Evolutionary conservation across 106 monocot genomes (phyloP), one percentile per base, ranked within the genome.

Genomic region (Phalaenopsis equestris): DNA sequence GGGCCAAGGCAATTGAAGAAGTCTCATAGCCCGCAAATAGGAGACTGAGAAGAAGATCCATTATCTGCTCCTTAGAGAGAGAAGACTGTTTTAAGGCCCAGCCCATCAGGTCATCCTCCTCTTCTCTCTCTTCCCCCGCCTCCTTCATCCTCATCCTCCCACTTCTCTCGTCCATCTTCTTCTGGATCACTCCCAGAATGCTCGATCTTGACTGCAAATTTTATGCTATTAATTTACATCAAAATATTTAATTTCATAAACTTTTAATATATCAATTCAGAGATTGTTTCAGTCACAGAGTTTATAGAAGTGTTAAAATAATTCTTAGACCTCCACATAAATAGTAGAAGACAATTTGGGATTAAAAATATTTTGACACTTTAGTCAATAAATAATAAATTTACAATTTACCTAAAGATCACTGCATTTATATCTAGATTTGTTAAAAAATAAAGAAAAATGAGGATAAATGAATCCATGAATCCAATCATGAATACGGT

Each of bases 11-110:
- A 65, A 89, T 84, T 1, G 99, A 91, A 5, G 99, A 93, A 24
- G 99, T 99, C 85, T 99, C 99, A 19, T 99, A 93, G 42, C 99
- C 99, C 0, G 99, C 99, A 39, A 99, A 95, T 14, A 99, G 93
- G 80, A 99, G 55, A 80, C 99, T 99, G n/a, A 98, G 85, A 16
- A 95, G 75, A 15, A 99, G 81, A 72, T 99, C 99, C 17, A 91
- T 87, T 39, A 99, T 93, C 70, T 99, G 99, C 55, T 99, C 99
- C 61, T 85, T 93, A 5, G 89, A 89, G 0, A 99, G 86, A 74
- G 82, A 83, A 11, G 92, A 90, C 37, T 95, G 83, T 61, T 87
- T 91, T 70, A 91, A 41, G 17, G 87, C 91, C 99, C 89, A 91
- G 6, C 82, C 80, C 4, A 99, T 85, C 18, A 99, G 90, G 79